Evolutionary conservation across 1,284 basidiomycete species (phyloP).

Genomic region (Pseudozyma thailandica): DNA sequence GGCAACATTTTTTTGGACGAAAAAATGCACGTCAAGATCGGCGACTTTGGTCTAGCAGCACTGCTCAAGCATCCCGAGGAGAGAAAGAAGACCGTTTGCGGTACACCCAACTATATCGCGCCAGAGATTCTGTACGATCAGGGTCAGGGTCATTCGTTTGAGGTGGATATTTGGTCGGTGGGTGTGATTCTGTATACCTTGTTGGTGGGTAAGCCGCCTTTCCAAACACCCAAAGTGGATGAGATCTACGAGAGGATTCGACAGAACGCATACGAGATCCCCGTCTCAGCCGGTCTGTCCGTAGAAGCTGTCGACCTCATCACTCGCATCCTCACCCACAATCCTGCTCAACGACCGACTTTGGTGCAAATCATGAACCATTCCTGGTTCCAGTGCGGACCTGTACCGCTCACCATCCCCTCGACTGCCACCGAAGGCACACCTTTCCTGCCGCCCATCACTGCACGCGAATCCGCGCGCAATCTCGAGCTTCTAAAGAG

Average conservation of each 20-base stretch:
- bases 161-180: conserved; percentile 97
- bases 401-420: conserved; percentile 83
- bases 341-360: conserved; percentile 76
- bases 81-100: conserved; percentile 97
- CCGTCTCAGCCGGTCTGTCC: conserved; percentile 79
- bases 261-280: conserved; percentile 93
- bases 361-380: conserved; percentile 87
- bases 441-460: conserved; percentile 77
- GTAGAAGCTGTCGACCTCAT: conserved; percentile 81
- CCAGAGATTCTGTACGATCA: conserved; percentile 97
- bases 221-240: conserved; percentile 92
- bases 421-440: conserved; percentile 77
- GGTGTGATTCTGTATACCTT: conserved; percentile 95
- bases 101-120: conserved; percentile 98
- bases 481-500: conserved; percentile 63
- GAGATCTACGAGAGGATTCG: conserved; percentile 80
- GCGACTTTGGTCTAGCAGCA: conserved; percentile 96
- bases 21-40: conserved; percentile 94
- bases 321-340: conserved; percentile 82
- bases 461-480: conserved; percentile 42
- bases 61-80: conserved; percentile 96
- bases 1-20: conserved; percentile 93
- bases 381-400: conserved; percentile 83
- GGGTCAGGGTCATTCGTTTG: conserved; percentile 94
- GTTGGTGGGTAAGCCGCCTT: conserved; percentile 90